These are phyloP conservation scores for Myochromella boudieri DNA, from an alignment of 768 basidiomycete genomes.

Conservation along the genomic window DNA sequence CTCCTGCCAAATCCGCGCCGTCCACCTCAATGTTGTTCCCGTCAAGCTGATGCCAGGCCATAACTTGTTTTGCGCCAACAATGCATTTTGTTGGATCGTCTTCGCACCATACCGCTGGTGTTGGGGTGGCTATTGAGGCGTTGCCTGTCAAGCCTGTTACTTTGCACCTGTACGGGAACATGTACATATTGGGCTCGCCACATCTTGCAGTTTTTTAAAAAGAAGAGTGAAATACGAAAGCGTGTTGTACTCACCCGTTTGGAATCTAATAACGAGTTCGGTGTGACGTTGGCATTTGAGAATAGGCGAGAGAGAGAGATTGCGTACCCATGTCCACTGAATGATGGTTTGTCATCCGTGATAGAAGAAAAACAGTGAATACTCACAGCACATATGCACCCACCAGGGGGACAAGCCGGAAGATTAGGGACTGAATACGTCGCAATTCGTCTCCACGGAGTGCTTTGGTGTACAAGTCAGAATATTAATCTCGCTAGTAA, in stretches of 20 bases:
- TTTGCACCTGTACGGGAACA: constrained; percentile 42
- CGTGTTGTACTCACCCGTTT: constrained; percentile 31
- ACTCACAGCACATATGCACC: constrained; percentile 54
- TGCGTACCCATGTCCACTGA: constrained; percentile 8
- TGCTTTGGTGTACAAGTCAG: constrained; percentile 27
- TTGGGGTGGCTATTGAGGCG: constrained; percentile 36
- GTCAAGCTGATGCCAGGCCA: constrained; percentile 50
- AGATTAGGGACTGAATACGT: constrained; percentile 48
- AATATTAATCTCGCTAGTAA: not conserved
- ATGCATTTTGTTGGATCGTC: constrained; percentile 39
- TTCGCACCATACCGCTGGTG: constrained; percentile 54
- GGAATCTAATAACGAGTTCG: constrained; percentile 27
- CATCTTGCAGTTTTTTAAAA: constrained; percentile 39
- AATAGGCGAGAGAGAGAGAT: constrained; percentile 4
- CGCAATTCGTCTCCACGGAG: constrained; percentile 49
- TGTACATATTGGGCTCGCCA: constrained; percentile 55
- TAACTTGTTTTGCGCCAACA: constrained; percentile 52
- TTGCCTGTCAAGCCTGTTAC: constrained; percentile 42
- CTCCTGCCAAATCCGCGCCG: constrained; percentile 38
- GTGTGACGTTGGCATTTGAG: not conserved
- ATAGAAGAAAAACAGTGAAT: not conserved
- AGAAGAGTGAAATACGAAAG: not conserved
- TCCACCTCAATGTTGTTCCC: constrained; percentile 48
- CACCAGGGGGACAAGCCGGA: constrained; percentile 47
- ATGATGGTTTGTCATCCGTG: not conserved